phyloP scores from a whole-genome alignment of 208 protist species.

The Leishmania lainsoni region DNA sequence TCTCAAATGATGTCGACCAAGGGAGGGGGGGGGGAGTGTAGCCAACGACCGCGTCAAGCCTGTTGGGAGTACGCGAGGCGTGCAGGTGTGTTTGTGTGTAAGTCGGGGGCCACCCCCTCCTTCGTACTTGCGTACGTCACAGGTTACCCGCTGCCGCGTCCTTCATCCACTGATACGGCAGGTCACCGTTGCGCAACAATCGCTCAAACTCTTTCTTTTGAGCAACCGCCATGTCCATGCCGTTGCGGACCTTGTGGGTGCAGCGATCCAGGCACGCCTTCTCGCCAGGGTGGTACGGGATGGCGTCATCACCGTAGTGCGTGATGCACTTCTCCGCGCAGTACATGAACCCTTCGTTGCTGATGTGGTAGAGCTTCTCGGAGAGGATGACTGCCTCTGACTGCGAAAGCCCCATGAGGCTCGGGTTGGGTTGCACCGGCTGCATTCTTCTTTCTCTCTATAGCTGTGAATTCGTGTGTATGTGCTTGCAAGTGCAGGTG shows the following conservation, averaged over 20 bases:
- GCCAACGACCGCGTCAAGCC: neutral
- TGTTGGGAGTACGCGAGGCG: neutral
- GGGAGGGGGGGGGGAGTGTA: neutral
- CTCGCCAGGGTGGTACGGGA: slow-evolving; percentile 82
- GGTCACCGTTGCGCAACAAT: slow-evolving; percentile 58
- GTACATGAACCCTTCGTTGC: slow-evolving; percentile 63
- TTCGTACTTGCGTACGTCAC: neutral
- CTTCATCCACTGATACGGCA: slow-evolving; percentile 87
- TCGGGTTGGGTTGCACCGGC: slow-evolving; percentile 53
- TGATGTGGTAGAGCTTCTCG: slow-evolving; percentile 65
- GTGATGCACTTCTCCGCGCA: slow-evolving; percentile 68
- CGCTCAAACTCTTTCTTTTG: slow-evolving; percentile 70
- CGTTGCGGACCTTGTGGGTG: slow-evolving; percentile 65
- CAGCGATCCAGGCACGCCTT: slow-evolving; percentile 81
- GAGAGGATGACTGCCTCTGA: slow-evolving; percentile 64
- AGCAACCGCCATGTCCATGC: slow-evolving; percentile 59
- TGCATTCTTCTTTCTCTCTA: slow-evolving; percentile 42
- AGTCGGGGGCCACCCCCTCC: neutral
- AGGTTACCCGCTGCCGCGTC: slow-evolving; percentile 51
- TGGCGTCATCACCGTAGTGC: slow-evolving; percentile 79
- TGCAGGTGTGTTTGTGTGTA: neutral
- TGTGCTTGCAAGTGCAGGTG: neutral
- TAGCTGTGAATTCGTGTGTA: neutral
- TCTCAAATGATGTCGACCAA: neutral
- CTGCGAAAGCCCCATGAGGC: slow-evolving; percentile 59